These are phyloP conservation scores for Remersonia thermophila DNA, from an alignment of 2,329 filamentous ascomycete genomes.

Conservation along the genomic window DNA sequence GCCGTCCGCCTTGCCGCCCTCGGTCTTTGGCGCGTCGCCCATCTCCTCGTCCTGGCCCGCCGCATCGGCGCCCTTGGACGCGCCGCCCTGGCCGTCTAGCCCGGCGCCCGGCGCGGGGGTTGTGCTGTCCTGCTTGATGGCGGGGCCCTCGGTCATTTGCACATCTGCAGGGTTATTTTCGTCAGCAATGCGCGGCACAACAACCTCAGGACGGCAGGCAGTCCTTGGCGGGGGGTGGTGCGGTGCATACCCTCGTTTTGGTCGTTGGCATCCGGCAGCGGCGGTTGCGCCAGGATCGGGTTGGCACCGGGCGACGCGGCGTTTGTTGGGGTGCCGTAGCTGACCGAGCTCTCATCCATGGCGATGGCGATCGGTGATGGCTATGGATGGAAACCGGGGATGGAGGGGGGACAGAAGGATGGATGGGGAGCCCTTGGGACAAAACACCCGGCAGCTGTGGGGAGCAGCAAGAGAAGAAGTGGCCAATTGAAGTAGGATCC, in stretches of 20 bases:
- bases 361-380: slow-evolving; percentile 16
- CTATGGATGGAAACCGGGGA: slow-evolving; percentile 11
- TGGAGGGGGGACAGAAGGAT: not conserved
- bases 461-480: not conserved
- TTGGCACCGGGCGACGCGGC: slow-evolving; percentile 45
- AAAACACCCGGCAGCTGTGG: too few relatives aligned
- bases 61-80: slow-evolving; percentile 49
- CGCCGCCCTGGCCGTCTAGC: slow-evolving; percentile 58
- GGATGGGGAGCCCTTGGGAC: not conserved
- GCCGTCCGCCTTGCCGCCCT: slow-evolving; percentile 28
- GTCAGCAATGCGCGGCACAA: slow-evolving; percentile 10
- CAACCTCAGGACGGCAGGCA: not conserved
- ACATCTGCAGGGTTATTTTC: slow-evolving; percentile 37
- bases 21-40: slow-evolving; percentile 50
- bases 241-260: slow-evolving; percentile 34
- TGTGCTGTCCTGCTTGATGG: slow-evolving; percentile 49
- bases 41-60: slow-evolving; percentile 67
- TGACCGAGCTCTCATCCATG: slow-evolving; percentile 48
- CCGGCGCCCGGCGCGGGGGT: slow-evolving; percentile 42
- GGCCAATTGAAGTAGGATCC: not conserved
- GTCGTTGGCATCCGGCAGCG: slow-evolving; percentile 30
- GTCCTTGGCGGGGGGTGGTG: too few relatives aligned
- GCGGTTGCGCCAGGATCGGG: slow-evolving; percentile 42
- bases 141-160: slow-evolving; percentile 46
- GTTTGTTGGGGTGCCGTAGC: slow-evolving; percentile 45